Conservation (phyloP, 2,329 filamentous ascomycete genomes). For the Plectosphaerella plurivora region DNA sequence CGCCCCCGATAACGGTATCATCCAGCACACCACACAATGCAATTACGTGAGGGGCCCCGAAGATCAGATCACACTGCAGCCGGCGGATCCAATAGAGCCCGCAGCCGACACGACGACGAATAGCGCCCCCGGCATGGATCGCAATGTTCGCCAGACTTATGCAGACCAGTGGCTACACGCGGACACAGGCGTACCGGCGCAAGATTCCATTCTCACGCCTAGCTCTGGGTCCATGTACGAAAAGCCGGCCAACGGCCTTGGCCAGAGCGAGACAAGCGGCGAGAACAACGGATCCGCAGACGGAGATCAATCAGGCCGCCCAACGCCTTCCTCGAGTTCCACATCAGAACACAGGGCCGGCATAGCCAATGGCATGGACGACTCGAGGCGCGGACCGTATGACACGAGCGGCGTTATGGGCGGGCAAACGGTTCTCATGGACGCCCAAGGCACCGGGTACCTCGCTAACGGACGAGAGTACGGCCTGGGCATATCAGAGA, state of each 20-base stretch:
- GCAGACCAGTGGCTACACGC: conserved; percentile 30
- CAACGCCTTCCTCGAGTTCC: conserved; percentile 55
- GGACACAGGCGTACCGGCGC: conserved; percentile 8
- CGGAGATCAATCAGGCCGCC: conserved; percentile 45
- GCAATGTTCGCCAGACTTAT: not conserved
- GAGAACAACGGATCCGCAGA: conserved; percentile 44
- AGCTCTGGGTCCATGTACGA: conserved; percentile 22
- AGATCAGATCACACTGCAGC: not conserved
- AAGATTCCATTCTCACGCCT: conserved; percentile 8
- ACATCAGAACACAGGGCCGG: conserved; percentile 36
- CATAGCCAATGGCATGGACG: not conserved
- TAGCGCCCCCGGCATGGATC: not conserved
- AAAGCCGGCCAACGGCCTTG: conserved; percentile 30
- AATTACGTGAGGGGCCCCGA: not conserved
- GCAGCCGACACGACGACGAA: conserved; percentile 17
- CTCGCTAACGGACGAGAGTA: conserved; percentile 20
- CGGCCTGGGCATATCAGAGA: conserved; percentile 24
- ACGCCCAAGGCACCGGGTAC: not conserved
- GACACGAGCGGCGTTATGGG: not conserved
- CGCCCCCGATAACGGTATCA: not conserved
- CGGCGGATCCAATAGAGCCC: conserved; percentile 5
- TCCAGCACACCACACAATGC: not conserved
- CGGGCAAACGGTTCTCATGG: not conserved
- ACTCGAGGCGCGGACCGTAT: not conserved
- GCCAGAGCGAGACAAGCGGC: conserved; percentile 36